Percentiles rank a stretch among this genome's conserved stretches.
Evolutionary conservation across 148 eudicot genomes (phyloP).

Genomic region (Diospyros lotus): DNA sequence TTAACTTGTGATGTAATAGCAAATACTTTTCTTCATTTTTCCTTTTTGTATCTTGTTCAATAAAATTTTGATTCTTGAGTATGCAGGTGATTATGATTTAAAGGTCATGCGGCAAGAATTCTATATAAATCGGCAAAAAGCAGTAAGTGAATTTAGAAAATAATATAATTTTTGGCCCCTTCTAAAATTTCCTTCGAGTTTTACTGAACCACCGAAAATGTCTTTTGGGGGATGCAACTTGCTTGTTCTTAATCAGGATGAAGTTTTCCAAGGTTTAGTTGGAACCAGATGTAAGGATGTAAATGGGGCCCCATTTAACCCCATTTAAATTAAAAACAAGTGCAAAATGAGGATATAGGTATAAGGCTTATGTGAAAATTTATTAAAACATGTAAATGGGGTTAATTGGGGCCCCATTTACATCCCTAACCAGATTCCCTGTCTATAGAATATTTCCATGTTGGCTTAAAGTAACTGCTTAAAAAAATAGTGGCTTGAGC

Average conservation of each 20-base stretch:
- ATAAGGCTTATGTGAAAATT: too few species aligned
- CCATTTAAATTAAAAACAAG: too few species aligned
- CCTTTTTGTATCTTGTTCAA: not conserved
- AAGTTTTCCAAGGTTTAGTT: not conserved
- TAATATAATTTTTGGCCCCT: not conserved
- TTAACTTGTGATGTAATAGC: not conserved
- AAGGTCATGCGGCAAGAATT: conserved; percentile 99
- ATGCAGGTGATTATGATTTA: conserved; percentile 90
- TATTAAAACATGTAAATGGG: too few species aligned
- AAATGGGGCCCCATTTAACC: too few species aligned
- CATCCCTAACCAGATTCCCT: not conserved
- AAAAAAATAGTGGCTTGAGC: not conserved
- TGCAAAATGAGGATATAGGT: too few species aligned
- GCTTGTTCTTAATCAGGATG: conserved; percentile 5
- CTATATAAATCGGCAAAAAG: conserved; percentile 86
- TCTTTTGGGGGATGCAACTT: not conserved
- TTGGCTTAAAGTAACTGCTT: conserved; percentile 3
- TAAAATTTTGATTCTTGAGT: not conserved
- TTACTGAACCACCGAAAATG: not conserved
- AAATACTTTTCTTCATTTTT: not conserved
- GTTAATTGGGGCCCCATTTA: too few species aligned
- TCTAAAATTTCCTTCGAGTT: not conserved
- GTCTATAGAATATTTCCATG: not conserved
- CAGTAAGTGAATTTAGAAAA: conserved; percentile 41
- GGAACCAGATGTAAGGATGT: too few species aligned